These are phyloP conservation scores for Mortierella sp. DNA, from an alignment of 371 early-diverging fungal genomes.

Conservation along the genomic window DNA sequence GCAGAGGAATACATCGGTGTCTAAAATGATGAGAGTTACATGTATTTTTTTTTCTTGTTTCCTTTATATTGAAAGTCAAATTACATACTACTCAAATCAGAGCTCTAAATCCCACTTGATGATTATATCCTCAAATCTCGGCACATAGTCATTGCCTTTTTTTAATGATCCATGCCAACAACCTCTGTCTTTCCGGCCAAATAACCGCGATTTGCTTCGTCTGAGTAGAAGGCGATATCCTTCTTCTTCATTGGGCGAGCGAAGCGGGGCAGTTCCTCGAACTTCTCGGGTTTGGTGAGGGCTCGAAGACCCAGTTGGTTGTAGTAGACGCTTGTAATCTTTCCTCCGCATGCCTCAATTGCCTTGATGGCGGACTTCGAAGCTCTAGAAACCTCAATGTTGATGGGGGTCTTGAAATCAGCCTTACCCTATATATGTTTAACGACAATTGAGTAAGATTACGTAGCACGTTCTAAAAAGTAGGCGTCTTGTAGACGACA, in stretches of 20 bases:
- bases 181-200: conserved; percentile 64
- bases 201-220: conserved; percentile 79
- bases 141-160: neutral
- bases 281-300: conserved; percentile 86
- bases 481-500: neutral
- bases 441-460: conserved; percentile 3
- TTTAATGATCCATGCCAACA: conserved; percentile 56
- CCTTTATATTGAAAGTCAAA: neutral
- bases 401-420: conserved; percentile 75
- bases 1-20: too few relatives aligned
- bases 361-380: conserved; percentile 84
- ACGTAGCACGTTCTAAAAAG: neutral
- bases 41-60: neutral
- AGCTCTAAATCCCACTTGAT: neutral
- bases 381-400: conserved; percentile 90
- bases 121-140: neutral
- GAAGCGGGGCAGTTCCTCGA: conserved; percentile 73
- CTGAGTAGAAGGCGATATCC: conserved; percentile 73
- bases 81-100: neutral
- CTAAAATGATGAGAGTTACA: too few relatives aligned
- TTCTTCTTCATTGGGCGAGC: conserved; percentile 72
- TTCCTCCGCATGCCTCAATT: conserved; percentile 90
- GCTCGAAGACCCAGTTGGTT: conserved; percentile 83
- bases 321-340: conserved; percentile 85
- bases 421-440: conserved; percentile 67